Percentiles rank a stretch among this genome's conserved stretches.
phyloP scores from a whole-genome alignment of 495 filamentous ascomycete species.

The Podospora fimiseda region DNA sequence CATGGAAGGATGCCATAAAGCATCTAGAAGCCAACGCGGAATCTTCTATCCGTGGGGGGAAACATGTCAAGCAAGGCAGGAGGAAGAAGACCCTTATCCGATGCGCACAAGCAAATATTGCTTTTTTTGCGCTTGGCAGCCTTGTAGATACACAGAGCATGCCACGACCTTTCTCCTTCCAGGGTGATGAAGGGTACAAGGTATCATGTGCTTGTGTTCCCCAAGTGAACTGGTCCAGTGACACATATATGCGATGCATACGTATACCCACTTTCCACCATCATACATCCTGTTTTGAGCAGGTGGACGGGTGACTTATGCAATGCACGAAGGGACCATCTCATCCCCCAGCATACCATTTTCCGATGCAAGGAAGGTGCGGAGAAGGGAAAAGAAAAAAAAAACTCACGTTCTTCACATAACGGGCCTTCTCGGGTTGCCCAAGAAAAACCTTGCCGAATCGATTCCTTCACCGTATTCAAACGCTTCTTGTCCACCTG shows the following conservation, averaged over 20 bases:
- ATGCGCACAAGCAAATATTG: too few species aligned
- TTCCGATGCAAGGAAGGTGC: background rate
- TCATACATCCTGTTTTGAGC: background rate
- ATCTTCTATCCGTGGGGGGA: background rate
- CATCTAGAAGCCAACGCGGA: background rate
- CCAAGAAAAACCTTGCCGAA: slow-evolving; percentile 94
- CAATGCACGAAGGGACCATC: too few species aligned
- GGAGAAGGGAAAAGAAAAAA: slow-evolving; percentile 8
- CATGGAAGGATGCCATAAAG: background rate
- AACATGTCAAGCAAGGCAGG: background rate
- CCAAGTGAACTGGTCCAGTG: background rate
- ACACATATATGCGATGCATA: background rate
- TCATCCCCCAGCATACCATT: too few species aligned
- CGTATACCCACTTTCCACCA: background rate
- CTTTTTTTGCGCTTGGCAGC: too few species aligned
- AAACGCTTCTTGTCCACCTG: slow-evolving; percentile 85
- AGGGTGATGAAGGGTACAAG: background rate
- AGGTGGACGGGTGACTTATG: background rate
- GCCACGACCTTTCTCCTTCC: background rate
- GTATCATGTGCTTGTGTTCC: background rate
- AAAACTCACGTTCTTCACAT: slow-evolving; percentile 90
- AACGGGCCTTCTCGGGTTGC: slow-evolving; percentile 89
- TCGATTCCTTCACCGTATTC: slow-evolving; percentile 79
- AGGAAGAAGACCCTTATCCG: background rate
- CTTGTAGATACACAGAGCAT: background rate